phyloP scores from a whole-genome alignment of 352 stramenopile species.

The Pythium aristosporum region DNA sequence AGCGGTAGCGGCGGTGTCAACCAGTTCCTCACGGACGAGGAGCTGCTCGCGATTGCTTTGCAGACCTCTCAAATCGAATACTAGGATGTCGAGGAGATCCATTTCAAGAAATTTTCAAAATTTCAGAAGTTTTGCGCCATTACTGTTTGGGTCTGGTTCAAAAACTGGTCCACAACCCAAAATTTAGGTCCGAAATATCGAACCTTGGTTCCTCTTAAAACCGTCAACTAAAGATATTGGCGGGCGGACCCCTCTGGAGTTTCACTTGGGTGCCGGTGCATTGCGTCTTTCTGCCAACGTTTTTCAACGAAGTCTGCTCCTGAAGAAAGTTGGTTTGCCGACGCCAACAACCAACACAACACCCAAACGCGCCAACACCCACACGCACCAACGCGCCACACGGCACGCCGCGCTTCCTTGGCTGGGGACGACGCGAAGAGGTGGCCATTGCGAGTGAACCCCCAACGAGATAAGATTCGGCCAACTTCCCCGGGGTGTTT shows the following conservation, averaged over 20 bases:
- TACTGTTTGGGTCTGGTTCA: background rate
- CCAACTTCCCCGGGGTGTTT: background rate
- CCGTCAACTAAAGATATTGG: slow-evolving; percentile 23
- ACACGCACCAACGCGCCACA: slow-evolving; percentile 4
- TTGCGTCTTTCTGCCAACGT: slow-evolving; percentile 15
- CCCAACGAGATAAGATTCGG: background rate
- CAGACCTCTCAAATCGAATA: slow-evolving; percentile 34
- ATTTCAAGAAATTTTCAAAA: background rate
- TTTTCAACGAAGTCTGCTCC: slow-evolving; percentile 6
- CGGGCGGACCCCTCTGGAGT: background rate
- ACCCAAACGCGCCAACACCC: background rate
- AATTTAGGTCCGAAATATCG: slow-evolving; percentile 1
- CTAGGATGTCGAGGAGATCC: background rate
- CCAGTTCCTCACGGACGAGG: slow-evolving; percentile 27
- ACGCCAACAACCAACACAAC: background rate
- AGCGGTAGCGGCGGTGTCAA: slow-evolving; percentile 1
- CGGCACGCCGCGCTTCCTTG: background rate
- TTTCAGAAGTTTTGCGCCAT: background rate
- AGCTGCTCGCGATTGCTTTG: slow-evolving; percentile 27
- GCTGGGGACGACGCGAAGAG: background rate
- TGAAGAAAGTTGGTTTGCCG: slow-evolving; percentile 1
- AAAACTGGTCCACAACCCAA: background rate
- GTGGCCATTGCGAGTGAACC: slow-evolving; percentile 5
- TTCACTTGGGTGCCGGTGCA: slow-evolving; percentile 7
- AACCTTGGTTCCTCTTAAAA: slow-evolving; percentile 18